phyloP scores from a whole-genome alignment of 73 alveolate genomes.

The Uronychia setigera region DNA sequence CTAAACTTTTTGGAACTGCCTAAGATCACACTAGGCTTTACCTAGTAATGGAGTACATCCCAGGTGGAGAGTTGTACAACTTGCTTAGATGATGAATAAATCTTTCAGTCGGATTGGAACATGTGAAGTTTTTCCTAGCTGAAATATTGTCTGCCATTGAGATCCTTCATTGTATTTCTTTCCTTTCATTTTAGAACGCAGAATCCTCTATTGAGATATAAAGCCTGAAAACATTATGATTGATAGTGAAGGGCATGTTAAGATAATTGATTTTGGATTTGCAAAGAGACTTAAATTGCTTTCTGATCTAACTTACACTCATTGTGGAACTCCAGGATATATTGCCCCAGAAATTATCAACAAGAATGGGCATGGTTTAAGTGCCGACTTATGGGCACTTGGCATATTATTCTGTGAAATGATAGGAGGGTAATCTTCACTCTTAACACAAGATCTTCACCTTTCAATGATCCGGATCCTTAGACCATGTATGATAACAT shows the following conservation, averaged over 20 bases:
- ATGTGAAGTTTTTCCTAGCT: not conserved
- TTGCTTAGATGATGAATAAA: not conserved
- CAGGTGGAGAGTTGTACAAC: slow-evolving; percentile 93
- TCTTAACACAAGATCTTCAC: not conserved
- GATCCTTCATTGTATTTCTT: not conserved
- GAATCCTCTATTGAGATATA: slow-evolving; percentile 45
- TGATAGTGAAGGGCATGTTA: slow-evolving; percentile 21
- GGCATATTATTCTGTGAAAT: slow-evolving; percentile 52
- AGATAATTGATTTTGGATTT: slow-evolving; percentile 67
- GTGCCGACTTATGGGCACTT: slow-evolving; percentile 50
- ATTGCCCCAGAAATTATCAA: slow-evolving; percentile 73
- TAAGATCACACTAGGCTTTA: slow-evolving; percentile 55
- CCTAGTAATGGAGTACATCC: slow-evolving; percentile 83
- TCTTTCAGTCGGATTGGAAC: not conserved
- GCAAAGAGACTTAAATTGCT: slow-evolving; percentile 22
- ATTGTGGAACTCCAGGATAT: slow-evolving; percentile 80
- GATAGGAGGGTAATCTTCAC: slow-evolving; percentile 47
- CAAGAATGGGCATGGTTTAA: slow-evolving; percentile 4
- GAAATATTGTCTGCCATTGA: slow-evolving; percentile 19
- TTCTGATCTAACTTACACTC: slow-evolving; percentile 21
- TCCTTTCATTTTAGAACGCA: not conserved
- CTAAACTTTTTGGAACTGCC: not conserved
- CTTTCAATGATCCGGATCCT: slow-evolving; percentile 20
- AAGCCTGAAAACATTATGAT: slow-evolving; percentile 52
- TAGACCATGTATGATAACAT: slow-evolving; percentile 53